These are phyloP conservation scores for Ogataea henricii DNA, from an alignment of 805 yeast genomes.

Conservation along the genomic window DNA sequence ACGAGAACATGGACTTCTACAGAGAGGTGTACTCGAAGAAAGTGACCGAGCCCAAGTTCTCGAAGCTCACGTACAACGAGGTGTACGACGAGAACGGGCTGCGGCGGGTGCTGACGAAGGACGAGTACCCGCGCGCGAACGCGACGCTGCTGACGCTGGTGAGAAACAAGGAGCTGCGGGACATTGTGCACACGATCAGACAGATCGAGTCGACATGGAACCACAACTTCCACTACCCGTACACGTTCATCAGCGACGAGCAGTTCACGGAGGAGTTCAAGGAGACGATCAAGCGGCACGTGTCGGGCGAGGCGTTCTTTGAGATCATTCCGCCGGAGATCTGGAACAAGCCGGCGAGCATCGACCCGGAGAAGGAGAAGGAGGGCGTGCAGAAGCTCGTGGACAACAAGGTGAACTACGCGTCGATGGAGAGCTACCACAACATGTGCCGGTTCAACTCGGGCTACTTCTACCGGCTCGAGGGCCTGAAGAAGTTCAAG, in stretches of 20 bases:
- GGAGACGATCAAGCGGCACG: conserved; percentile 46
- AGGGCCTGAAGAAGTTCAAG: conserved; percentile 57
- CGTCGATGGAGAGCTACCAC: conserved; percentile 64
- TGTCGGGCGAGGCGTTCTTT: conserved; percentile 48
- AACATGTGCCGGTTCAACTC: conserved; percentile 86
- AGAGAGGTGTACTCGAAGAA: conserved; percentile 36
- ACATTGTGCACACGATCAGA: conserved; percentile 55
- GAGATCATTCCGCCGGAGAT: conserved; percentile 52
- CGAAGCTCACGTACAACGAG: conserved; percentile 35
- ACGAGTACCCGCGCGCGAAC: conserved; percentile 49
- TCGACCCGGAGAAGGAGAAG: conserved; percentile 42
- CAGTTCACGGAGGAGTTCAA: conserved; percentile 78
- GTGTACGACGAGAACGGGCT: conserved; percentile 30
- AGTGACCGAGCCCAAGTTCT: conserved; percentile 36
- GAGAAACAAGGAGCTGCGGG: conserved; percentile 64
- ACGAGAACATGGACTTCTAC: conserved; percentile 37
- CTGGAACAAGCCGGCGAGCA: conserved; percentile 51
- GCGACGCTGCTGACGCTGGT: conserved; percentile 79
- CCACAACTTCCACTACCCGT: conserved; percentile 77
- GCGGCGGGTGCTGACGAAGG: conserved; percentile 29
- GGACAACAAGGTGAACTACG: conserved; percentile 56
- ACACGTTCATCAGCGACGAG: conserved; percentile 90
- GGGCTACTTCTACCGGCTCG: conserved; percentile 62
- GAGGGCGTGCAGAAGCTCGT: conserved; percentile 41
- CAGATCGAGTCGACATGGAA: conserved; percentile 75